These are phyloP conservation scores for Podila epigama DNA, from an alignment of 192 early-diverging fungal genomes.

Conservation along the genomic window DNA sequence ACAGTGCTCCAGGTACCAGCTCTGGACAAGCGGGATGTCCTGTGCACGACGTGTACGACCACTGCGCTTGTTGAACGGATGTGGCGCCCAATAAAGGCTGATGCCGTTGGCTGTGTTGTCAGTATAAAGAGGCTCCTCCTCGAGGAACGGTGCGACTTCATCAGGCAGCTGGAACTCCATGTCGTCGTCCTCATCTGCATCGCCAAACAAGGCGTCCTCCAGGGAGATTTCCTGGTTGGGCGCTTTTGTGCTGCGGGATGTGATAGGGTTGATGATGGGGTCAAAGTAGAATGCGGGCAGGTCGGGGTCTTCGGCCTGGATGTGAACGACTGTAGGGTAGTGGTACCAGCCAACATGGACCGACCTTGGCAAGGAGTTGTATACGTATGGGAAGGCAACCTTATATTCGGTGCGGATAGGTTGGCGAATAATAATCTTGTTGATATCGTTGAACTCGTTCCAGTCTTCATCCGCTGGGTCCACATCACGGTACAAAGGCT, in stretches of 20 bases:
- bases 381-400: constrained; percentile 97
- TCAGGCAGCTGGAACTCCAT: constrained; percentile 87
- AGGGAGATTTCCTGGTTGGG: constrained; percentile 58
- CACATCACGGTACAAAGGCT: constrained; percentile 95
- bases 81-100: constrained; percentile 97
- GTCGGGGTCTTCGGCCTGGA: constrained; percentile 92
- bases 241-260: constrained; percentile 71
- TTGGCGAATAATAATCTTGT: constrained; percentile 99
- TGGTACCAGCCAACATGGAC: constrained; percentile 95
- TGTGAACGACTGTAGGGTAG: constrained; percentile 87
- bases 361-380: constrained; percentile 95
- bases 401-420: constrained; percentile 99
- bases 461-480: constrained; percentile 98
- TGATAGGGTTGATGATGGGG: constrained; percentile 97
- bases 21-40: constrained; percentile 95
- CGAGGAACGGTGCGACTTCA: constrained; percentile 81
- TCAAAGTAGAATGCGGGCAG: constrained; percentile 98
- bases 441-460: constrained; percentile 99
- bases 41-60: constrained; percentile 89
- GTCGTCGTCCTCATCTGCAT: constrained; percentile 83
- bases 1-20: constrained; percentile 98
- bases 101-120: constrained; percentile 94
- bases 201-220: constrained; percentile 76
- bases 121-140: constrained; percentile 77
- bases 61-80: constrained; percentile 94